Percentiles rank a stretch among this genome's conserved stretches.
Conservation (phyloP, 2,329 filamentous ascomycete genomes). For the Balansia obtecta region DNA sequence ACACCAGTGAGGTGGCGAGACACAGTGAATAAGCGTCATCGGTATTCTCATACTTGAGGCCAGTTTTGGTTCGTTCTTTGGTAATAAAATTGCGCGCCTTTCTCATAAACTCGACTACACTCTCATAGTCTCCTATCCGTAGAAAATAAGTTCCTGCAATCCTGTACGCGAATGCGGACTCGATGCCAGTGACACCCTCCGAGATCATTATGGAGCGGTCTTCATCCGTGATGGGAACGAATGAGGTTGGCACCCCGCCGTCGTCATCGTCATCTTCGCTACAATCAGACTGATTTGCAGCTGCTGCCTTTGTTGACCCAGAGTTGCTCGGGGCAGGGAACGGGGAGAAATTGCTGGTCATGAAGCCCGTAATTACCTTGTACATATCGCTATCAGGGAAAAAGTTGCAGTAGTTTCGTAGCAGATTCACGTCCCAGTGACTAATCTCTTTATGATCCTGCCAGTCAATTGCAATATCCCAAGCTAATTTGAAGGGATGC, state of each 20-base stretch:
- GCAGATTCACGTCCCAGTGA: conserved; percentile 66
- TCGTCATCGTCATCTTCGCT: conserved; percentile 51
- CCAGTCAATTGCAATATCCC: conserved; percentile 87
- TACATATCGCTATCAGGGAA: conserved; percentile 77
- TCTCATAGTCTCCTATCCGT: conserved; percentile 74
- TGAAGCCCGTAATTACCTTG: conserved; percentile 69
- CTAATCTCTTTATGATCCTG: conserved; percentile 61
- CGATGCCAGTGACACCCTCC: conserved; percentile 52
- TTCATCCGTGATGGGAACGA: conserved; percentile 54
- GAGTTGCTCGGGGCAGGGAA: conserved; percentile 41
- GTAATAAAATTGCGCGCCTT: conserved; percentile 53
- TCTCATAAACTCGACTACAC: conserved; percentile 64
- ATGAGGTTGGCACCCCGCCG: conserved; percentile 38
- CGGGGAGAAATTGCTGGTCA: conserved; percentile 74
- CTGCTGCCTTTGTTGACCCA: conserved; percentile 11
- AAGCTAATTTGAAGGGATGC: conserved; percentile 78
- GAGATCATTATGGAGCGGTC: conserved; percentile 74
- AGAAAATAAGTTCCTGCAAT: conserved; percentile 76
- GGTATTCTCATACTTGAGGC: conserved; percentile 55
- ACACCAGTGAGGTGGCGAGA: conserved; percentile 78
- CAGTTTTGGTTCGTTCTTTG: conserved; percentile 52
- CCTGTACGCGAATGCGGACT: conserved; percentile 72
- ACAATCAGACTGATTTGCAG: conserved; percentile 33
- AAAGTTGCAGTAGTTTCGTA: conserved; percentile 68
- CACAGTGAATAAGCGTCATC: conserved; percentile 63